Conservation (phyloP, 768 basidiomycete genomes). For the Chiua virens region DNA sequence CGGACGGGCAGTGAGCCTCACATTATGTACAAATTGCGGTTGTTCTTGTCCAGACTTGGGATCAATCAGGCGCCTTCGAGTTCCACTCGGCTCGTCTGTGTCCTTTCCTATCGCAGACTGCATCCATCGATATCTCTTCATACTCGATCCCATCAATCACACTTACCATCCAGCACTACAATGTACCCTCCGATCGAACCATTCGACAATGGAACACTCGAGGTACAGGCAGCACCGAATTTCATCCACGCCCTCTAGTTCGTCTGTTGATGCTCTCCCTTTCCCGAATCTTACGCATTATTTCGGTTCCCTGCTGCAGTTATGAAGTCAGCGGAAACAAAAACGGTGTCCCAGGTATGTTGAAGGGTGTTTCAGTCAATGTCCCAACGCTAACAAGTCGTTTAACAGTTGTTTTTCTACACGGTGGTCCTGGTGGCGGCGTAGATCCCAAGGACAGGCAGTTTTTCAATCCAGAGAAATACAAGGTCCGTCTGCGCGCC, state of each 20-base stretch:
- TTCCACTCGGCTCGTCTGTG: not conserved
- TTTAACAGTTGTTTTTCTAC: constrained; percentile 69
- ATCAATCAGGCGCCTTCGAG: not conserved
- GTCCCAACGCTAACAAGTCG: not conserved
- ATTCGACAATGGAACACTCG: constrained; percentile 61
- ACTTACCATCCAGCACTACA: not conserved
- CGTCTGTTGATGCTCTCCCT: constrained; percentile 25
- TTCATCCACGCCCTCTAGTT: constrained; percentile 73
- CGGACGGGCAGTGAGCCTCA: no score
- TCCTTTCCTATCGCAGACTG: constrained; percentile 9
- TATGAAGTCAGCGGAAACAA: constrained; percentile 82
- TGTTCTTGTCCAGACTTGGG: constrained; percentile 10
- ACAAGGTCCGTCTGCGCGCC: constrained; percentile 52
- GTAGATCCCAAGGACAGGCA: constrained; percentile 62
- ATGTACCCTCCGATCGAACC: constrained; percentile 76
- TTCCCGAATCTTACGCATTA: not conserved
- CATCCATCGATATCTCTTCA: constrained; percentile 19
- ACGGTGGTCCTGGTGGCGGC: constrained; percentile 86
- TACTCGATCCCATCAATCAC: not conserved
- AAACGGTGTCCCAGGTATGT: constrained; percentile 68
- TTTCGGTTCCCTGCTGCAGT: constrained; percentile 37
- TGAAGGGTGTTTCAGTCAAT: not conserved
- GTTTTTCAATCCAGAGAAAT: constrained; percentile 84
- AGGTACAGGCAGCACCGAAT: constrained; percentile 54
- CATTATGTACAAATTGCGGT: no score